These are phyloP conservation scores for Mrakia frigida DNA, from an alignment of 768 basidiomycete species.

Conservation along the genomic window DNA sequence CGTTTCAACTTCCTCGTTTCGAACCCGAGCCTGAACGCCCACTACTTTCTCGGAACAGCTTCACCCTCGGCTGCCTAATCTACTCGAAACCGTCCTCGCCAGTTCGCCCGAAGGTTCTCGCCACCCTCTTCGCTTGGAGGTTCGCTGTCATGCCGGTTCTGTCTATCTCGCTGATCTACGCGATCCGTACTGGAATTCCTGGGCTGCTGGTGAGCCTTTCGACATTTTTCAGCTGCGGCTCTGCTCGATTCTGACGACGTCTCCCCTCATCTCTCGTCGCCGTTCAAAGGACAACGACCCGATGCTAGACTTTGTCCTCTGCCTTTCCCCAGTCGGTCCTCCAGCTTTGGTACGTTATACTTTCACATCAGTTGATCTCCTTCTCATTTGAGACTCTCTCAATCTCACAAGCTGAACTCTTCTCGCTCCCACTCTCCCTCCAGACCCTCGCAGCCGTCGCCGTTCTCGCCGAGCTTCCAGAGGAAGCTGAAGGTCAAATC, in stretches of 20 bases:
- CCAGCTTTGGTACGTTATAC: constrained; percentile 37
- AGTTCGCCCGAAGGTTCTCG: constrained; percentile 35
- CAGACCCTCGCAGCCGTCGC: constrained; percentile 40
- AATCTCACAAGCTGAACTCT: background rate
- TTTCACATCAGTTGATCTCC: background rate
- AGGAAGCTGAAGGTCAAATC: constrained; percentile 38
- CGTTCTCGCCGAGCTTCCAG: constrained; percentile 38
- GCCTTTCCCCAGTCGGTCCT: constrained; percentile 41
- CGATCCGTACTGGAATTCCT: constrained; percentile 32
- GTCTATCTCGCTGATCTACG: constrained; percentile 36
- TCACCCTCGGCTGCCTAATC: constrained; percentile 34
- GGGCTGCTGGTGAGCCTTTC: background rate
- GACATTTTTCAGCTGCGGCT: background rate
- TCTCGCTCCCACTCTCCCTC: background rate
- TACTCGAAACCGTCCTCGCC: constrained; percentile 37
- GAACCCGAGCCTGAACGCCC: too few species aligned
- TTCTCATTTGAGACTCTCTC: background rate
- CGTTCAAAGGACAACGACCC: constrained; percentile 14
- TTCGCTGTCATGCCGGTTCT: constrained; percentile 41
- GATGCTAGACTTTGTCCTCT: constrained; percentile 41
- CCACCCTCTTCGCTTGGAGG: constrained; percentile 40
- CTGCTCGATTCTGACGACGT: background rate
- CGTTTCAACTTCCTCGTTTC: too few species aligned
- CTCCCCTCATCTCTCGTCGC: background rate
- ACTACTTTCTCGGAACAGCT: background rate